Conservation (phyloP, 2,329 filamentous ascomycete genomes). For the Colletotrichum melonis region DNA sequence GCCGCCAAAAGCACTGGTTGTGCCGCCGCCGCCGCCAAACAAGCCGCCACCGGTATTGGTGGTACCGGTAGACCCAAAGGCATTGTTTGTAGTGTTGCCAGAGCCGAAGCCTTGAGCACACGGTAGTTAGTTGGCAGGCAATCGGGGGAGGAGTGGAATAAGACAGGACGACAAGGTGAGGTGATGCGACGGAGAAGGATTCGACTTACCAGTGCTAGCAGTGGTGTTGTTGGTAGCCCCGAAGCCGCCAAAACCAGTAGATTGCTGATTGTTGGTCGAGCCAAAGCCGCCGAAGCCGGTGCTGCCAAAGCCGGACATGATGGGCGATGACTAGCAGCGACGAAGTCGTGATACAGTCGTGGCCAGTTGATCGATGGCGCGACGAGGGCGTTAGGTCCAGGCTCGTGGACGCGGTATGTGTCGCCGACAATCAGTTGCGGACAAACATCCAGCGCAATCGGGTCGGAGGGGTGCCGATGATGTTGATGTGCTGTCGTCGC, state of each 20-base stretch:
- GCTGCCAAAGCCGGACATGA: slow-evolving; percentile 65
- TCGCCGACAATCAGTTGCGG: slow-evolving; percentile 30
- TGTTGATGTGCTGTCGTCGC: slow-evolving; percentile 23
- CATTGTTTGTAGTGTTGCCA: slow-evolving; percentile 47
- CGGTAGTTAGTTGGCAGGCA: slow-evolving; percentile 22
- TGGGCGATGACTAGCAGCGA: slow-evolving; percentile 34
- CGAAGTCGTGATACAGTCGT: not conserved
- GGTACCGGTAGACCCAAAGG: slow-evolving; percentile 57
- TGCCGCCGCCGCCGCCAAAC: slow-evolving; percentile 27
- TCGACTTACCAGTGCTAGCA: slow-evolving; percentile 63
- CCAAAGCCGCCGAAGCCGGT: slow-evolving; percentile 68
- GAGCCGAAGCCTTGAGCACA: slow-evolving; percentile 51
- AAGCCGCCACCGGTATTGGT: slow-evolving; percentile 48
- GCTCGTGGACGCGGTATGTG: slow-evolving; percentile 13
- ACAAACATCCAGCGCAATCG: slow-evolving; percentile 25
- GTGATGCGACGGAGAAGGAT: slow-evolving; percentile 9
- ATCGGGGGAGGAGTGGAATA: slow-evolving; percentile 14
- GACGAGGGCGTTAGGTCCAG: not conserved
- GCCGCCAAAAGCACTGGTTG: slow-evolving; percentile 24
- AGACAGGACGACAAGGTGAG: not conserved
- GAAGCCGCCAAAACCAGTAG: slow-evolving; percentile 68
- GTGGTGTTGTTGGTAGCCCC: slow-evolving; percentile 52
- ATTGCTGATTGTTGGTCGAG: slow-evolving; percentile 61
- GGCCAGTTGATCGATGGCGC: not conserved
- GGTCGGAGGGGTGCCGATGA: slow-evolving; percentile 9